Evolutionary conservation across 768 basidiomycete genomes (phyloP), one percentile per base, ranked within the genome.

Genomic region (Tricholomella constricta): DNA sequence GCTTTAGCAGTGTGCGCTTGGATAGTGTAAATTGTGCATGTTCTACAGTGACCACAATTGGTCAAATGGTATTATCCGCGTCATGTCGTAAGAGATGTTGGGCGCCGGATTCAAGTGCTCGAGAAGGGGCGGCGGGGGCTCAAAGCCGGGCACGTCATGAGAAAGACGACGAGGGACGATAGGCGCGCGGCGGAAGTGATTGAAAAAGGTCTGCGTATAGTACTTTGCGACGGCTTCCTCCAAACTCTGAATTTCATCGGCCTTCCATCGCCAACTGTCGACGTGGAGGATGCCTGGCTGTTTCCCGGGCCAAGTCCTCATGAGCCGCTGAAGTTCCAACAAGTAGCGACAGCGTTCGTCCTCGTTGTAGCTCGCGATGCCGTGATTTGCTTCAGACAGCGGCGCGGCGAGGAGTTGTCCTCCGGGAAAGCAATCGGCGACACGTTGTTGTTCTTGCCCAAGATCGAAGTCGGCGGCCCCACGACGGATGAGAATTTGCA

Each of bases 381-480:
- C 55, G 17, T 57, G 48, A 25, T 57, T 61, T 0, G 59, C 53
- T 4, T 32, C 38, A 2, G 12, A 26, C 14, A 57, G 37, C 35
- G 26, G n/a, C 9, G 22, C 17, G n/a, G n/a, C n/a, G n/a, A n/a
- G n/a, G n/a, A n/a, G n/a, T n/a, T n/a, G n/a, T n/a, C n/a, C n/a
- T n/a, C n/a, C 11, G 6, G 17, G 36, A n/a, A n/a, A n/a, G n/a
- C n/a, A n/a, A n/a, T n/a, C n/a, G n/a, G n/a, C n/a, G n/a, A n/a
- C n/a, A n/a, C n/a, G n/a, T n/a, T n/a, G n/a, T n/a, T n/a, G n/a
- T n/a, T n/a, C n/a, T n/a, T n/a, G n/a, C n/a, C n/a, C n/a, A n/a
- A n/a, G n/a, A n/a, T n/a, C n/a, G 22, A 32, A 67, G 37, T n/a
- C n/a, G n/a, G n/a, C n/a, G n/a, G n/a, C n/a, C n/a, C n/a, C n/a